Conservation (phyloP, 306 rosid genomes). For the Biancaea sappan region DNA sequence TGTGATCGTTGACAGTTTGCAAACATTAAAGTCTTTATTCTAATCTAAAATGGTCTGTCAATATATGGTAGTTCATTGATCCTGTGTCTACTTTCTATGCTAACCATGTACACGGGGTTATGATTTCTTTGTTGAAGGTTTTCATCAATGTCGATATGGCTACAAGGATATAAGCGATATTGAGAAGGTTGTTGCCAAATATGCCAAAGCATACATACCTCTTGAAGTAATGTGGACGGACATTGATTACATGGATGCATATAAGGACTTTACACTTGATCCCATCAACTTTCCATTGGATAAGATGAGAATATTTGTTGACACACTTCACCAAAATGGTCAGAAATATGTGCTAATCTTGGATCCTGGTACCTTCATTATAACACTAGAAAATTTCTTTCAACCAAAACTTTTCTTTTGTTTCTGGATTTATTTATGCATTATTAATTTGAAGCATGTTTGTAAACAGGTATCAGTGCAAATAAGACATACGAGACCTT, state of each 20-base stretch:
- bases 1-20: not conserved
- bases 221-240: conserved; percentile 97
- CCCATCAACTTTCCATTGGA: conserved; percentile 76
- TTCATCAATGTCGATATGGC: conserved; percentile 86
- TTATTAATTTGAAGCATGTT: no score
- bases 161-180: conserved; percentile 73
- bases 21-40: not conserved
- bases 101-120: conserved; percentile 9
- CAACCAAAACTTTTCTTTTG: no score
- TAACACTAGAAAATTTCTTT: not conserved
- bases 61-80: not conserved
- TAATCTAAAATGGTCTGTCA: not conserved
- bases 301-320: conserved; percentile 59
- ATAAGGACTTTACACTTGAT: conserved; percentile 86
- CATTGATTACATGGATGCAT: conserved; percentile 91
- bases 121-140: conserved; percentile 53
- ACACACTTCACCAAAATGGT: conserved; percentile 67
- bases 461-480: no score
- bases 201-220: conserved; percentile 72
- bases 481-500: no score
- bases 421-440: no score
- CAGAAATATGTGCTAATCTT: conserved; percentile 81
- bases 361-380: conserved; percentile 69
- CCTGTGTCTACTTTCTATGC: conserved; percentile 25
- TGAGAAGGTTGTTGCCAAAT: conserved; percentile 67